Base-by-base conservation (phyloP, 2,329 filamentous ascomycete species). In the Arthrobotrys sinensis region DNA sequence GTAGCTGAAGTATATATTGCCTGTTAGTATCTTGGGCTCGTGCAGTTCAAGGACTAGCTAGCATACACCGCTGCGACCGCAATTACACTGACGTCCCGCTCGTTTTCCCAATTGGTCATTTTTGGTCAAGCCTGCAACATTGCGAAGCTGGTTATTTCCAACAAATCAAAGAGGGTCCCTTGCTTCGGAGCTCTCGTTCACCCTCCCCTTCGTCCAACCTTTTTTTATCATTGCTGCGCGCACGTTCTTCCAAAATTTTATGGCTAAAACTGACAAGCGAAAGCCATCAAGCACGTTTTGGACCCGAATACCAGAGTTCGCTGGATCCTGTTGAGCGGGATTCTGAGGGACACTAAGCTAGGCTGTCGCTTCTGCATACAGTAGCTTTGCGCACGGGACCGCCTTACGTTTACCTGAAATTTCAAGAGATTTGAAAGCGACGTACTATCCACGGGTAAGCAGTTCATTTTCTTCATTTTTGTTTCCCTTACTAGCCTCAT, bases 221-320 rank as follows among this genome's bases (percentile, higher is more conserved):
- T 36, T 32, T 19, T 55, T 11, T 50, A 4, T 50, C 43, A 46
- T 53, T 16, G 32, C 55, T 21, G 28, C 24, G 40, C 50, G 60
- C 50, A 57, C 62, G 50, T 73, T 73, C 38, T 28, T 43, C 11
- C 36, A 40, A 60, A n/a, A 16, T 55, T 38, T 72, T 53, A 38
- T 65, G 68, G 60, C 48, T 72, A 53, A 53, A 53, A 19, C 57
- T 60, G 62, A 66, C 69, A 69, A 69, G 72, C 72, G 55, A 76
- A 67, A 55, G 38, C 70, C 70, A 67, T 64, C 62, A 65, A 68
- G 64, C 65, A 76, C 72, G 57, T 69, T 76, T 76, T 48, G 48
- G 64, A 24, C 65, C 72, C 64, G 57, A 70, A 43, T 50, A 73
- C 60, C 69, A 66, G 53, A 65, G 8, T 21, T 60, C 55, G 34